phyloP scores from a whole-genome alignment of 2,329 filamentous ascomycete genomes.

The Colletotrichum magnum region DNA sequence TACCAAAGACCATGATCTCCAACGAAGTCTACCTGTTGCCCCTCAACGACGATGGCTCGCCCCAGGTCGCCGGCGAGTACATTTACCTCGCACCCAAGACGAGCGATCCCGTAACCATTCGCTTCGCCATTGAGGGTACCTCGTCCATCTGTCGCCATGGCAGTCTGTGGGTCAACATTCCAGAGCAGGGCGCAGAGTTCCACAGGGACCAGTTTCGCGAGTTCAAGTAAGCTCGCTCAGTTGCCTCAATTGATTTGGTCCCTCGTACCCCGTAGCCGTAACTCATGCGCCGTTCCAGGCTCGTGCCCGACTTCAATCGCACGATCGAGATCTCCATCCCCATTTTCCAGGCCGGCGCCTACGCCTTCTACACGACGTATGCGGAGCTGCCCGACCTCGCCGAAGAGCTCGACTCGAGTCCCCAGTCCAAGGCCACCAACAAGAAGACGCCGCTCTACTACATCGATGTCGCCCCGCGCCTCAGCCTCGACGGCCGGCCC shows the following conservation, averaged over 20 bases:
- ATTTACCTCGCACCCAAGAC: constrained; percentile 88
- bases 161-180: constrained; percentile 97
- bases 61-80: constrained; percentile 89
- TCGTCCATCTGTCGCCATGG: constrained; percentile 96
- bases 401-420: constrained; percentile 62
- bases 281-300: constrained; percentile 62
- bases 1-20: constrained; percentile 73
- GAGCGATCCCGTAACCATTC: constrained; percentile 81
- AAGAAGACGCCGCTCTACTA: constrained; percentile 86
- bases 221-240: constrained; percentile 78
- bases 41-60: constrained; percentile 93
- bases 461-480: constrained; percentile 89
- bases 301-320: constrained; percentile 93
- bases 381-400: constrained; percentile 86
- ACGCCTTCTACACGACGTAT: constrained; percentile 95
- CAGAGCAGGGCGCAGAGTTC: constrained; percentile 81
- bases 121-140: constrained; percentile 93
- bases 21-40: constrained; percentile 88
- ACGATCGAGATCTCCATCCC: constrained; percentile 91
- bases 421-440: constrained; percentile 64
- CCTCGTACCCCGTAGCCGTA: background rate
- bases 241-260: background rate
- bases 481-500: constrained; percentile 80
- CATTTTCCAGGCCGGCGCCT: constrained; percentile 86
- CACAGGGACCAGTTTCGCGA: constrained; percentile 85